Evolutionary conservation across 2,329 filamentous ascomycete species (phyloP).

Genomic region (Fusarium torreyae): DNA sequence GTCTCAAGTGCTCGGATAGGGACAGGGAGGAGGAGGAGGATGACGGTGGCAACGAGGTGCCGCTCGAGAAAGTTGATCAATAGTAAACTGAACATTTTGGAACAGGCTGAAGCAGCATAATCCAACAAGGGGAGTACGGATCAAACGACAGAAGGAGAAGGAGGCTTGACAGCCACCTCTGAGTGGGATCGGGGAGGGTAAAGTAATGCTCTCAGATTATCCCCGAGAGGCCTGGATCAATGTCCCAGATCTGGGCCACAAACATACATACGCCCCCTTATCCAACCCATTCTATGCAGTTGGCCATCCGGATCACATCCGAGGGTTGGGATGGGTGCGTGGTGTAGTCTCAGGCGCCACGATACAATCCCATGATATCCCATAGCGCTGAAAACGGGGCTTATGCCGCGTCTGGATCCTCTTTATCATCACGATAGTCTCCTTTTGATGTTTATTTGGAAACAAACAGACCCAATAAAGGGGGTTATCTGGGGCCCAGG

Average conservation of each 20-base stretch:
- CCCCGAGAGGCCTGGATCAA: constrained; percentile 47
- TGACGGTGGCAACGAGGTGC: constrained; percentile 33
- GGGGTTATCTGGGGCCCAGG: constrained; percentile 13
- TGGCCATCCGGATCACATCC: constrained; percentile 7
- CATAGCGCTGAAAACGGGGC: constrained; percentile 19
- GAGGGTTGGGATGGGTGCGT: constrained; percentile 14
- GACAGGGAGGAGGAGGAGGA: constrained; percentile 41
- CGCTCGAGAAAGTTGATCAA: constrained; percentile 36
- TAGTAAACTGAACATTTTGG: constrained; percentile 38
- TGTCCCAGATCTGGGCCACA: constrained; percentile 47
- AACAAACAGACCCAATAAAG: constrained; percentile 15
- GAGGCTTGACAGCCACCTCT: constrained; percentile 30
- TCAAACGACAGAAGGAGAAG: constrained; percentile 10
- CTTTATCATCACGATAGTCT: constrained; percentile 1
- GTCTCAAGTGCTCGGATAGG: constrained; percentile 32
- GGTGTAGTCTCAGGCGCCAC: constrained; percentile 26
- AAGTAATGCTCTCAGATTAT: constrained; percentile 45
- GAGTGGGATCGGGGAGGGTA: constrained; percentile 39
- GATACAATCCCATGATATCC: constrained; percentile 15
- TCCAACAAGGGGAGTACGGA: constrained; percentile 14
- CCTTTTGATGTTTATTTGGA: constrained; percentile 23
- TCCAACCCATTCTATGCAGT: constrained; percentile 1
- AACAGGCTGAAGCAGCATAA: background rate
- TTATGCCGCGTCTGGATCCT: constrained; percentile 14
- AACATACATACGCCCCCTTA: constrained; percentile 25